Conservation (phyloP, 495 filamentous ascomycete genomes). For the Penicillium simplicissimum region DNA sequence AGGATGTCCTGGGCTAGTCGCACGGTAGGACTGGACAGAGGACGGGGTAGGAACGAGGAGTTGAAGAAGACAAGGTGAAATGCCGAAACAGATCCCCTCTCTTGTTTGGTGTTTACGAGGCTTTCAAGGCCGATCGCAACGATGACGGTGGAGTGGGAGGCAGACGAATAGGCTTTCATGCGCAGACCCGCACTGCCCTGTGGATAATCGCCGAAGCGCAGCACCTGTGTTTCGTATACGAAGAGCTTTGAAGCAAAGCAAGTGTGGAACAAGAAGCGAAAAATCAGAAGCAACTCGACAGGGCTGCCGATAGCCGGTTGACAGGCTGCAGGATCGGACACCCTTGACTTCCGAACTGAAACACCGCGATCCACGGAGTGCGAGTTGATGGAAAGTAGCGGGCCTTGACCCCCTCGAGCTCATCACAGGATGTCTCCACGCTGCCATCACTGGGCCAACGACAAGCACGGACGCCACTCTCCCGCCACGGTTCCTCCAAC, state of each 20-base stretch:
- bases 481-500: not conserved
- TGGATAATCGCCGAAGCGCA: constrained; percentile 8
- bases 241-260: not conserved
- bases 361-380: constrained; percentile 19
- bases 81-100: constrained; percentile 8
- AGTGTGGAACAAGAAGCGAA: not conserved
- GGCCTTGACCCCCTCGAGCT: not conserved
- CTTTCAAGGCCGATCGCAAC: constrained; percentile 20
- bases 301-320: not conserved
- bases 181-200: constrained; percentile 21
- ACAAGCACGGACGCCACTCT: constrained; percentile 12
- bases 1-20: constrained; percentile 2
- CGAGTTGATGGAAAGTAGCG: not conserved
- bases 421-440: constrained; percentile 3
- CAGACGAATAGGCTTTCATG: constrained; percentile 28
- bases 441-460: constrained; percentile 42
- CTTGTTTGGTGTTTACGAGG: constrained; percentile 32
- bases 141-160: constrained; percentile 26
- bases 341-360: not conserved
- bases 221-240: not conserved
- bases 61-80: constrained; percentile 6
- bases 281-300: not conserved
- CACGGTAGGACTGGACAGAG: not conserved
- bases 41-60: not conserved
- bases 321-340: not conserved